Evolutionary conservation across 106 monocot species (phyloP).

Genomic region (Agapanthus africanus): DNA sequence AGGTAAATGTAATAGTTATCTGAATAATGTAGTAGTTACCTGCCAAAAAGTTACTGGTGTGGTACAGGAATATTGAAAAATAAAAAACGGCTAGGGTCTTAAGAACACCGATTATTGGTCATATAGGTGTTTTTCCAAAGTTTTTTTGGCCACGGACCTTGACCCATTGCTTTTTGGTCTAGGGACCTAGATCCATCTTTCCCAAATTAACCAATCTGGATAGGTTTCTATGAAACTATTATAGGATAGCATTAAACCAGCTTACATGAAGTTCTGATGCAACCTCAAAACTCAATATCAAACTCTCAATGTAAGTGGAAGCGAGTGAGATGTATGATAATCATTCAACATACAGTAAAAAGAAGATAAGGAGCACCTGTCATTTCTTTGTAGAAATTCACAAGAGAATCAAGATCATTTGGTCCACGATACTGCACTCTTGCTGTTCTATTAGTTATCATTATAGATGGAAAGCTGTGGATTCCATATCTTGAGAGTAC

Average conservation of each 20-base stretch:
- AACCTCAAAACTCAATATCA: not conserved
- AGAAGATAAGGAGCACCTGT: constrained; percentile 36
- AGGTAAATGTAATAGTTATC: too few species aligned
- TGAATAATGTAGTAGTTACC: too few species aligned
- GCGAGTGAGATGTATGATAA: too few species aligned
- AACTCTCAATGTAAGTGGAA: not conserved
- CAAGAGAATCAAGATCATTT: constrained; percentile 60
- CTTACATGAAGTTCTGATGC: not conserved
- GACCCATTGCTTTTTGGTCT: too few species aligned
- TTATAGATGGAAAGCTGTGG: constrained; percentile 69
- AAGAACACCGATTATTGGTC: not conserved
- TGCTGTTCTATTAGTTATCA: constrained; percentile 43
- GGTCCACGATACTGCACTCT: constrained; percentile 42
- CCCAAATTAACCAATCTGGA: not conserved
- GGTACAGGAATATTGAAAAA: too few species aligned
- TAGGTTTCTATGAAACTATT: not conserved
- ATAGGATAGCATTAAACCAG: not conserved
- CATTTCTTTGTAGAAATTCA: constrained; percentile 55
- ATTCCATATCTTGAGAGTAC: constrained; percentile 75
- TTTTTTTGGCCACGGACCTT: too few species aligned
- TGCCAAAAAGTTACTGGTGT: too few species aligned
- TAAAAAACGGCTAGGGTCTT: not conserved
- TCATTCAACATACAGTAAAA: too few species aligned
- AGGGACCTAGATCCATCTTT: too few species aligned
- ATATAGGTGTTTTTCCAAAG: too few species aligned